Evolutionary conservation across 1,139 yeast genomes (phyloP).

Genomic region (Saccharomyces hybrid): DNA sequence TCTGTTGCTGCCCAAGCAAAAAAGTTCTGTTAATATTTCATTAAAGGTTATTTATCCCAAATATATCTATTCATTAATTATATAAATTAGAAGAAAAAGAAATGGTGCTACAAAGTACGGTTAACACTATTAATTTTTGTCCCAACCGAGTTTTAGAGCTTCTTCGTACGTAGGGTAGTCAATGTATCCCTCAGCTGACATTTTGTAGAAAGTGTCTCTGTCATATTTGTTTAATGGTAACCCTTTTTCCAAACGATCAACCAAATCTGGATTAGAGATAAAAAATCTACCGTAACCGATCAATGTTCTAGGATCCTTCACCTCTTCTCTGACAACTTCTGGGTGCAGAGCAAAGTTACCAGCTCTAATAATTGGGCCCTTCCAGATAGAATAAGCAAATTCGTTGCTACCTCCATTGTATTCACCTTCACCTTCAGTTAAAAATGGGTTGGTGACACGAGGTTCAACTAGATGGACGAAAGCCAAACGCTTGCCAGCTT

Average conservation of each 20-base stretch:
- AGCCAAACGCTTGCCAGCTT: conserved; percentile 39
- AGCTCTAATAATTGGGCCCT: conserved; percentile 42
- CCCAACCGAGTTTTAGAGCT: conserved; percentile 21
- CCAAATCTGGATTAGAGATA: conserved; percentile 49
- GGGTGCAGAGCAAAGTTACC: conserved; percentile 38
- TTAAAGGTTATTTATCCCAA: neutral
- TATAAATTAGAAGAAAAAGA: neutral
- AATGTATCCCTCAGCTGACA: conserved; percentile 27
- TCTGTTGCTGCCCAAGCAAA: neutral
- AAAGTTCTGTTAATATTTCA: neutral
- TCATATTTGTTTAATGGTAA: conserved; percentile 36
- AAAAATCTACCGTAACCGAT: conserved; percentile 43
- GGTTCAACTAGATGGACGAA: conserved; percentile 51
- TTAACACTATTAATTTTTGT: neutral
- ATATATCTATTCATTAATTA: neutral
- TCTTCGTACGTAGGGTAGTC: conserved; percentile 32
- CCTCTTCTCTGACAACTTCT: conserved; percentile 23
- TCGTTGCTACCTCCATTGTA: conserved; percentile 31
- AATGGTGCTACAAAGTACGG: neutral
- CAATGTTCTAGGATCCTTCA: conserved; percentile 36
- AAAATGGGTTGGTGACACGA: conserved; percentile 28
- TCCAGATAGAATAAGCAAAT: conserved; percentile 41
- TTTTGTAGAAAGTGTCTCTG: conserved; percentile 35
- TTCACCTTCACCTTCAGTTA: conserved; percentile 27
- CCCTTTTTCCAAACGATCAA: conserved; percentile 41